Conservation (phyloP, 139 green algal species). For the Gonium pectorale region DNA sequence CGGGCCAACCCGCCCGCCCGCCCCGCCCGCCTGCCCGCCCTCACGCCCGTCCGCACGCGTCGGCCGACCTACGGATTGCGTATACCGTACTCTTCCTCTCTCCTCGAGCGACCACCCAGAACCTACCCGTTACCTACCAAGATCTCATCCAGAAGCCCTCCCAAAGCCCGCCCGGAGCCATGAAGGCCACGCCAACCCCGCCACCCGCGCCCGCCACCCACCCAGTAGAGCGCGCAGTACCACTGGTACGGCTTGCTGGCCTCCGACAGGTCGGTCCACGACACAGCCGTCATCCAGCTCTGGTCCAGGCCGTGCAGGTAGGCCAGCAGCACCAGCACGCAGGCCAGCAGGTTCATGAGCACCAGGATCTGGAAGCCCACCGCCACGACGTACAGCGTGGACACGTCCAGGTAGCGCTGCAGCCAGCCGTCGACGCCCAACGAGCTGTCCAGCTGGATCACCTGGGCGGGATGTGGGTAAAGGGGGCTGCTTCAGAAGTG, state of each 20-base stretch:
- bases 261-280: conserved; percentile 30
- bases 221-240: conserved; percentile 49
- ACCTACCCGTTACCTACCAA: too few relatives aligned
- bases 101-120: too few relatives aligned
- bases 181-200: neutral
- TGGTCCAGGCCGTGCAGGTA: conserved; percentile 28
- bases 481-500: too few relatives aligned
- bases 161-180: neutral
- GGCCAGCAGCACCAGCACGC: conserved; percentile 14
- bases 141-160: too few relatives aligned
- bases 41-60: too few relatives aligned
- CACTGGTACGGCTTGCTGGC: conserved; percentile 22
- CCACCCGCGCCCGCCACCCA: neutral
- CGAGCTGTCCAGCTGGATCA: conserved; percentile 23
- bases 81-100: too few relatives aligned
- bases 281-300: conserved; percentile 41
- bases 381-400: neutral
- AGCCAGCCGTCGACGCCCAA: conserved; percentile 11
- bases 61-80: too few relatives aligned
- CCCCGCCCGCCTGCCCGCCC: too few relatives aligned
- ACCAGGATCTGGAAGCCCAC: conserved; percentile 20
- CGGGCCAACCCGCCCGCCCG: too few relatives aligned
- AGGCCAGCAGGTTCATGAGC: conserved; percentile 35
- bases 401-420: neutral
- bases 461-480: neutral